Percentiles rank a stretch among this genome's conserved stretches.
Conservation (phyloP, 192 early-diverging fungal genomes). For the Dimargaris cristalligena region DNA sequence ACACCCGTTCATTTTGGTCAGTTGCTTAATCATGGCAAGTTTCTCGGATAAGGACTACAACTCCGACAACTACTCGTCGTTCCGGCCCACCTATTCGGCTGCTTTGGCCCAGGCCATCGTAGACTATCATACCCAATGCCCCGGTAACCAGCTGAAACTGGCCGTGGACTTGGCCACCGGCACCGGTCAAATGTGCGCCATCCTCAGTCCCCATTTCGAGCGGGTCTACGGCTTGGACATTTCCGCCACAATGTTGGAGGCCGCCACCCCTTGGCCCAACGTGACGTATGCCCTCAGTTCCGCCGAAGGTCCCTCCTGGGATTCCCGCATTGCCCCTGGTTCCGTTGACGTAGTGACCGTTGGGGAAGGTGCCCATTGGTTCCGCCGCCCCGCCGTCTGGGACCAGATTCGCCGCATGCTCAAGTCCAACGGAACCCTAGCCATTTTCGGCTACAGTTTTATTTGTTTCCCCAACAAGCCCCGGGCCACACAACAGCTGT, state of each 20-base stretch:
- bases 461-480: conserved; percentile 20
- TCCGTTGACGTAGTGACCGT: conserved; percentile 25
- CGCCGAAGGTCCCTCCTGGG: conserved; percentile 17
- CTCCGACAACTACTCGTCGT: too few species aligned
- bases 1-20: too few species aligned
- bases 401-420: conserved; percentile 21
- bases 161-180: conserved; percentile 27
- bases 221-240: conserved; percentile 25
- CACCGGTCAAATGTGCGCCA: conserved; percentile 24
- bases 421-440: conserved; percentile 20
- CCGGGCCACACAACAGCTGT: conserved; percentile 18
- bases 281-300: conserved; percentile 17
- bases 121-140: too few species aligned
- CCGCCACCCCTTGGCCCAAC: conserved; percentile 13
- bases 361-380: conserved; percentile 26
- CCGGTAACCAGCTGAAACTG: too few species aligned
- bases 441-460: conserved; percentile 24
- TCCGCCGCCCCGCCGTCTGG: conserved; percentile 18
- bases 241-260: conserved; percentile 22
- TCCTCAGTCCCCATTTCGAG: conserved; percentile 18
- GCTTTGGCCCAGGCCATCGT: too few species aligned
- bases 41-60: too few species aligned
- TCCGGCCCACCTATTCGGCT: too few species aligned
- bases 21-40: too few species aligned
- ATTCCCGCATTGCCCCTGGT: conserved; percentile 9